These are phyloP conservation scores for Kodamaea fungicola DNA, from an alignment of 1,139 yeast species.

Conservation along the genomic window DNA sequence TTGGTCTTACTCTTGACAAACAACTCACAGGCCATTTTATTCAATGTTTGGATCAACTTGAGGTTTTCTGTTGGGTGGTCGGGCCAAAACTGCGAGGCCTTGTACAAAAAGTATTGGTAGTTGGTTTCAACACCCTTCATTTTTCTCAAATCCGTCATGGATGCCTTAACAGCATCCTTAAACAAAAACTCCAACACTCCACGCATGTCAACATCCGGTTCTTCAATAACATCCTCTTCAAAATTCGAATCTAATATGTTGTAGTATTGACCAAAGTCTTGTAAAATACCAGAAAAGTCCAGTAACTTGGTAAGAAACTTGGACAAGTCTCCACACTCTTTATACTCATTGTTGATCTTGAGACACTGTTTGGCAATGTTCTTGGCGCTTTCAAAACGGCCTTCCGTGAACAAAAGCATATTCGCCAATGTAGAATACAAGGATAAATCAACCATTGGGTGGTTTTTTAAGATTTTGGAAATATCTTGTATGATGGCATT, in stretches of 20 bases:
- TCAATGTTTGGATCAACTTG: conserved; percentile 30
- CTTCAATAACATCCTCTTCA: conserved; percentile 15
- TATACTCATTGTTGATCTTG: conserved; percentile 64
- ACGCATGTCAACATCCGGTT: conserved; percentile 25
- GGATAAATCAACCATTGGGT: conserved; percentile 31
- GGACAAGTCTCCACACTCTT: conserved; percentile 49
- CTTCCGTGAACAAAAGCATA: conserved; percentile 47
- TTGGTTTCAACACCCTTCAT: conserved; percentile 24
- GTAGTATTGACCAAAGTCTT: conserved; percentile 37
- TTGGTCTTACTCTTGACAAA: conserved; percentile 31
- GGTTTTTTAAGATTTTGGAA: conserved; percentile 25
- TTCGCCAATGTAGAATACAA: conserved; percentile 33
- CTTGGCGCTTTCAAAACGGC: conserved; percentile 50
- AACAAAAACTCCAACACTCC: conserved; percentile 23
- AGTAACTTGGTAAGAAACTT: conserved; percentile 39
- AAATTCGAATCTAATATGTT: conserved; percentile 16
- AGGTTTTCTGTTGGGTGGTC: conserved; percentile 9
- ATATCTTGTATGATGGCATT: conserved; percentile 24
- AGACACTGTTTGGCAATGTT: conserved; percentile 57
- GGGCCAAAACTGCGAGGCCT: conserved; percentile 19
- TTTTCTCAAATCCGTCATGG: conserved; percentile 29
- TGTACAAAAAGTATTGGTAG: conserved; percentile 30
- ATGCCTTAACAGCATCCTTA: conserved; percentile 24
- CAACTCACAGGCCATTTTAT: conserved; percentile 47
- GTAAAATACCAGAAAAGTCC: conserved; percentile 34